These are phyloP conservation scores for Ettlia oleoabundans DNA, from an alignment of 139 green algal species.

Conservation along the genomic window DNA sequence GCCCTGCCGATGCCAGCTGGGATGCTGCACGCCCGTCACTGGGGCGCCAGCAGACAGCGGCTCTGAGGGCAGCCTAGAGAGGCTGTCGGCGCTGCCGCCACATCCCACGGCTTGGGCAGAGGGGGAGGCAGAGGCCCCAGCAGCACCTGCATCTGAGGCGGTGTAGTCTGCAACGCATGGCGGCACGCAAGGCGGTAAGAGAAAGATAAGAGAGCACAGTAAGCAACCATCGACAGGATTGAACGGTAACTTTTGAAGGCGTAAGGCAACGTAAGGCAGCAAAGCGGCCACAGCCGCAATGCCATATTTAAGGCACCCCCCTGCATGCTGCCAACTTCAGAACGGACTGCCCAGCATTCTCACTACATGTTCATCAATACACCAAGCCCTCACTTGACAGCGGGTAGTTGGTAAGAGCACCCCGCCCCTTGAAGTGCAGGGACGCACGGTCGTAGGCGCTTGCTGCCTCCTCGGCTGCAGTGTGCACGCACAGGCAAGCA, in stretches of 20 bases:
- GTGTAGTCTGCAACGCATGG: conserved; percentile 14
- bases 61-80: not conserved
- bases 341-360: too few species aligned
- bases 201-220: not conserved
- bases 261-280: too few species aligned
- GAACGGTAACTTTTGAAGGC: not conserved
- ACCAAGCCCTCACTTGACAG: conserved; percentile 23
- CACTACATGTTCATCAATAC: too few species aligned
- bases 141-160: not conserved
- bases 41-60: not conserved
- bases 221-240: not conserved
- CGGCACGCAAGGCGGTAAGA: not conserved
- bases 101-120: too few species aligned
- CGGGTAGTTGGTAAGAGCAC: conserved; percentile 60
- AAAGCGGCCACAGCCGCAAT: too few species aligned
- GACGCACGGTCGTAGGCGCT: conserved; percentile 44
- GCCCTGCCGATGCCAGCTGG: not conserved
- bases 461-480: conserved; percentile 47
- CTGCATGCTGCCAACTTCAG: too few species aligned
- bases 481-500: too few species aligned
- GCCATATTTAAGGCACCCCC: too few species aligned
- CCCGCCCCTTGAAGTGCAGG: conserved; percentile 38
- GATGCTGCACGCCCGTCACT: not conserved
- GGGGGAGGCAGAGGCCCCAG: too few species aligned
- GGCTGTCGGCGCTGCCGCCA: not conserved